Percentiles rank a stretch among this genome's conserved stretches.
Evolutionary conservation across 192 early-diverging fungal species (phyloP).

Genomic region (Podila minutissima): DNA sequence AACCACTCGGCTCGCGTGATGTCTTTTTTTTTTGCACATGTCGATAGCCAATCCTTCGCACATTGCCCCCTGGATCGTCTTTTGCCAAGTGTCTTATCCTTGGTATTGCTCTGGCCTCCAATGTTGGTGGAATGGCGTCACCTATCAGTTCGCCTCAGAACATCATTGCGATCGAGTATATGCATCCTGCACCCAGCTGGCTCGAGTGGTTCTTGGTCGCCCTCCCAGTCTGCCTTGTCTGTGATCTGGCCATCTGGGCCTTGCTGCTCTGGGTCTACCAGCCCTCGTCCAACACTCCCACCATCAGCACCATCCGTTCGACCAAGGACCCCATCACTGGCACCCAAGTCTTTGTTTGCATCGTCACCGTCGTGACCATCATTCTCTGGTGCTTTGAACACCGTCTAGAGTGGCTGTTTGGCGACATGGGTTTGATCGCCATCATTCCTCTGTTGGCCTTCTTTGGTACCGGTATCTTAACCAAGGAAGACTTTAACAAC

Average conservation of each 20-base stretch:
- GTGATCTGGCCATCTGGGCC: conserved; percentile 86
- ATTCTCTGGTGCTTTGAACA: conserved; percentile 90
- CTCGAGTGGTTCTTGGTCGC: conserved; percentile 90
- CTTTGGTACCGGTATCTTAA: conserved; percentile 90
- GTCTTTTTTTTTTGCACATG: background rate
- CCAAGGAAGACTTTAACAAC: conserved; percentile 97
- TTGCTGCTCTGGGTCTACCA: conserved; percentile 84
- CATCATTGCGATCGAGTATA: conserved; percentile 93
- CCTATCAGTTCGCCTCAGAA: conserved; percentile 99
- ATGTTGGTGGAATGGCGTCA: conserved; percentile 97
- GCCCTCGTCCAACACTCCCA: conserved; percentile 71
- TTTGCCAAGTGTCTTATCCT: conserved; percentile 92
- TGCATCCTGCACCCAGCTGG: conserved; percentile 91
- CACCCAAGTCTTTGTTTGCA: conserved; percentile 82
- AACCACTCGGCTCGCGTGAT: conserved; percentile 4
- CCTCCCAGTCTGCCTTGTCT: conserved; percentile 84
- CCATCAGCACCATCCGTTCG: conserved; percentile 67
- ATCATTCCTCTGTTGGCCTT: conserved; percentile 92
- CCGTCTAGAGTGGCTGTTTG: conserved; percentile 76
- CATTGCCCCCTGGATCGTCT: conserved; percentile 78
- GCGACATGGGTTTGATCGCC: conserved; percentile 97
- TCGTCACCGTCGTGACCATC: conserved; percentile 82
- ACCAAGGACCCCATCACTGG: conserved; percentile 63
- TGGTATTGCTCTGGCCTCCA: conserved; percentile 97
- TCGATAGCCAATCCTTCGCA: conserved; percentile 87